phyloP scores from a whole-genome alignment of 306 rosid genomes.

The Pyrus communis region DNA sequence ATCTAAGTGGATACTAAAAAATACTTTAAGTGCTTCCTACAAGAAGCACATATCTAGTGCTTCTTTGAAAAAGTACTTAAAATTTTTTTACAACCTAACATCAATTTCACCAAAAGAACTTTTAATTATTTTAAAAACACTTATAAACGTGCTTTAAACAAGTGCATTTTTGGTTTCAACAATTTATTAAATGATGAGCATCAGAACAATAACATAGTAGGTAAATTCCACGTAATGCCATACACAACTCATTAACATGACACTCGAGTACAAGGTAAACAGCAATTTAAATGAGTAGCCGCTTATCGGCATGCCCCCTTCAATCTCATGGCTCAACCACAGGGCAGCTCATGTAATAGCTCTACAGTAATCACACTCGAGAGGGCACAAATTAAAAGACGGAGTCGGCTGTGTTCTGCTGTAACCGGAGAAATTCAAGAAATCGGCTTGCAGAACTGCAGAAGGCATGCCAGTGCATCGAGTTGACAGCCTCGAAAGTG shows the following conservation, averaged over 20 bases:
- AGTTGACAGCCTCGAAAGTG: neutral
- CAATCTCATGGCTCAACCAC: neutral
- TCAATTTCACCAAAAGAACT: too few species aligned
- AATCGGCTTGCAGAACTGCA: neutral
- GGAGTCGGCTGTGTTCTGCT: neutral
- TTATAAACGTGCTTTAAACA: too few species aligned
- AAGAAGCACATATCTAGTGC: too few species aligned
- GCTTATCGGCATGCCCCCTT: neutral
- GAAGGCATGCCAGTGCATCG: neutral
- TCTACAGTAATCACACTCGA: neutral
- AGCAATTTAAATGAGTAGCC: neutral
- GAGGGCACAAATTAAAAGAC: neutral
- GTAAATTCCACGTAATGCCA: neutral
- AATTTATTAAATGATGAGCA: neutral
- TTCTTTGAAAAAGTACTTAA: too few species aligned
- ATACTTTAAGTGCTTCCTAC: fast-evolving
- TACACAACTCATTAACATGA: neutral
- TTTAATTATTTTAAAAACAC: too few species aligned
- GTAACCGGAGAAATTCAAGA: neutral
- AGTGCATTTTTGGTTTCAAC: too few species aligned
- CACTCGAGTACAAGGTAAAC: neutral
- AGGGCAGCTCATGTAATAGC: neutral
- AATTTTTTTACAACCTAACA: too few species aligned
- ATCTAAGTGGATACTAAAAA: too few species aligned
- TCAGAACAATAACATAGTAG: neutral